Percentiles rank a stretch among this genome's conserved stretches.
Conservation (phyloP, 1,284 basidiomycete species). For the Tremellales sp. region DNA sequence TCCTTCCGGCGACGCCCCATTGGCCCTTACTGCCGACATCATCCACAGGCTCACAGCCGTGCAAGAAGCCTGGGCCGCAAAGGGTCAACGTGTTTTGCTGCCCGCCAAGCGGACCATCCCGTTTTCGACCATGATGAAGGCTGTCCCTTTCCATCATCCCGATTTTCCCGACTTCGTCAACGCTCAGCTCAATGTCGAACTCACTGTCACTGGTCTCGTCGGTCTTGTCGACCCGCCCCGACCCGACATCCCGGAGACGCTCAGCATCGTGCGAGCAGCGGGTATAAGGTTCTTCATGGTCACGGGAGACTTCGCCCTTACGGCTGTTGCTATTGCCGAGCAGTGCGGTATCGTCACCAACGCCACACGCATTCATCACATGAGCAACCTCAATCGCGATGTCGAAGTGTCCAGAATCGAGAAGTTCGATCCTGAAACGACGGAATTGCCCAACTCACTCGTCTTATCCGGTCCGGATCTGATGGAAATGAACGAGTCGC, state of each 20-base stretch:
- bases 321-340: slow-evolving; percentile 56
- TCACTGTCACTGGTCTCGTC: slow-evolving; percentile 61
- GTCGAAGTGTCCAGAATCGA: slow-evolving; percentile 13
- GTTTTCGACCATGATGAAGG: slow-evolving; percentile 13
- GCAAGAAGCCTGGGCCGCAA: slow-evolving; percentile 56
- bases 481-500: slow-evolving; percentile 51
- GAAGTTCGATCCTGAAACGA: slow-evolving; percentile 23
- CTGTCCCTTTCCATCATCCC: slow-evolving; percentile 38
- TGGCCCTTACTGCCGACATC: slow-evolving; percentile 42
- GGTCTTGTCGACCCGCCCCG: slow-evolving; percentile 64
- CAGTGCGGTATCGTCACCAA: slow-evolving; percentile 61
- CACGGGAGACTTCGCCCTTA: slow-evolving; percentile 58
- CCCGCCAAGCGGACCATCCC: slow-evolving; percentile 47
- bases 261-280: slow-evolving; percentile 56
- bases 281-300: slow-evolving; percentile 67
- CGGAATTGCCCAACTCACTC: slow-evolving; percentile 5
- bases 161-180: slow-evolving; percentile 46
- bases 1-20: slow-evolving; percentile 45
- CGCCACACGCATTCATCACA: slow-evolving; percentile 48
- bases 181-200: slow-evolving; percentile 41
- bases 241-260: slow-evolving; percentile 56
- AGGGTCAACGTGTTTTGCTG: slow-evolving; percentile 61
- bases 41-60: slow-evolving; percentile 41
- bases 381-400: slow-evolving; percentile 46
- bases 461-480: slow-evolving; percentile 58